Percentiles rank a stretch among this genome's conserved stretches.
Evolutionary conservation across 345 rosid species (phyloP).

Genomic region (Brassica carinata): DNA sequence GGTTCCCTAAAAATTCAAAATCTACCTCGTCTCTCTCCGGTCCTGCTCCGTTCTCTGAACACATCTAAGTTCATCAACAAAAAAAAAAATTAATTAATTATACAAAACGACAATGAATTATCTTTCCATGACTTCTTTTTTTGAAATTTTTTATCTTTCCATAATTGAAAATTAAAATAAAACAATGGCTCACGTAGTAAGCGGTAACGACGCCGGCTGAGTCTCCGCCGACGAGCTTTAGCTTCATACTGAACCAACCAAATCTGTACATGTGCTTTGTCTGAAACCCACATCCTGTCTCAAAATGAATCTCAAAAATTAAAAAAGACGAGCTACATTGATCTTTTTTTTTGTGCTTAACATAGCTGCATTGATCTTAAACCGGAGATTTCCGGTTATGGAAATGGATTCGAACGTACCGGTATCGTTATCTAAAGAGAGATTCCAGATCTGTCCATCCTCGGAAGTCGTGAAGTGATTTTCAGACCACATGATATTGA

Average conservation of each 20-base stretch:
- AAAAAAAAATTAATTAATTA: background rate
- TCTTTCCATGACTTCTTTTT: background rate
- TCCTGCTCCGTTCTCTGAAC: slow-evolving; percentile 84
- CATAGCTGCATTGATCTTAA: background rate
- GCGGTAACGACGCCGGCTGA: slow-evolving; percentile 99
- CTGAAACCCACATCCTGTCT: slow-evolving; percentile 88
- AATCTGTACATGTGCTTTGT: slow-evolving; percentile 89
- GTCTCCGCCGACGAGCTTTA: slow-evolving; percentile 91
- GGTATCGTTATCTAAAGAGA: slow-evolving; percentile 85
- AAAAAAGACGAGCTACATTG: background rate
- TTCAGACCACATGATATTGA: slow-evolving; percentile 92
- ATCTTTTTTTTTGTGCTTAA: background rate
- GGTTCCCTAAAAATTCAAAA: slow-evolving; percentile 90
- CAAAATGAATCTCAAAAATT: slow-evolving; percentile 11
- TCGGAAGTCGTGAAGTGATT: slow-evolving; percentile 88
- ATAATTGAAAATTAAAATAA: background rate
- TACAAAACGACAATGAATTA: background rate
- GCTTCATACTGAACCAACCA: slow-evolving; percentile 98
- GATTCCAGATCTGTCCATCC: slow-evolving; percentile 97
- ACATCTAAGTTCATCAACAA: slow-evolving; percentile 62
- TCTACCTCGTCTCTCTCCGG: slow-evolving; percentile 90
- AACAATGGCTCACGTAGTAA: slow-evolving; percentile 59
- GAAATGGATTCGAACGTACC: slow-evolving; percentile 43
- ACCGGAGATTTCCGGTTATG: background rate
- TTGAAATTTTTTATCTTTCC: too few species aligned